Evolutionary conservation across 768 basidiomycete species (phyloP).

Genomic region (Trichaptum fuscoviolaceum): DNA sequence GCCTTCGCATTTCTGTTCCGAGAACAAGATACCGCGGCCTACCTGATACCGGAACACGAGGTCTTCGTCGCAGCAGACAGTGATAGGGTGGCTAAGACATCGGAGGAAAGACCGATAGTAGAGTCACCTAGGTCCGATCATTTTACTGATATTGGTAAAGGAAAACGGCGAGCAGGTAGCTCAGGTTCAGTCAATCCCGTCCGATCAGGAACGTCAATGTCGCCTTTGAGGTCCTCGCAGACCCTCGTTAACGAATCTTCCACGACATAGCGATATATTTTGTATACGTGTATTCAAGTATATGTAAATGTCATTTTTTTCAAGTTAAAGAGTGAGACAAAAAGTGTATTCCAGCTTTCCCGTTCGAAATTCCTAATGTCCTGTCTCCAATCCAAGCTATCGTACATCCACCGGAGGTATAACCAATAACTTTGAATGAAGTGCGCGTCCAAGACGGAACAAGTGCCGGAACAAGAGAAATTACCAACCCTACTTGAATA

Average conservation of each 20-base stretch:
- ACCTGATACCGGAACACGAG: background rate
- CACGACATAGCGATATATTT: no score
- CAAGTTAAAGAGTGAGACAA: no score
- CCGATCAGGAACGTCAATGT: background rate
- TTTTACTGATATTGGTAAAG: background rate
- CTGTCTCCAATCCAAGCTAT: slow-evolving; percentile 13
- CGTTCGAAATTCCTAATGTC: background rate
- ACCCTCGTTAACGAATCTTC: background rate
- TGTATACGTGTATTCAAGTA: no score
- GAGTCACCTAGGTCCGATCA: background rate
- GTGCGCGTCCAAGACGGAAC: slow-evolving; percentile 9
- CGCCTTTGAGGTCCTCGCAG: background rate
- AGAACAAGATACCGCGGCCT: background rate
- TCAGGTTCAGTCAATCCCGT: background rate
- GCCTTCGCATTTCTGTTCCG: background rate
- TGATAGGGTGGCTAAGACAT: background rate
- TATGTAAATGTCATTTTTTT: no score
- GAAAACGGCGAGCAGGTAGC: background rate
- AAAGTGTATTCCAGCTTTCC: no score
- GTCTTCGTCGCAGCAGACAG: background rate
- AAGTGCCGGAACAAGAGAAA: slow-evolving; percentile 10
- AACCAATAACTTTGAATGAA: slow-evolving; percentile 12
- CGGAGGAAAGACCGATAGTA: background rate
- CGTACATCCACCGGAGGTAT: slow-evolving; percentile 12
- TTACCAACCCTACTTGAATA: slow-evolving; percentile 8